Evolutionary conservation across 2,329 filamentous ascomycete genomes (phyloP).

Genomic region (Cytospora chrysosperma): DNA sequence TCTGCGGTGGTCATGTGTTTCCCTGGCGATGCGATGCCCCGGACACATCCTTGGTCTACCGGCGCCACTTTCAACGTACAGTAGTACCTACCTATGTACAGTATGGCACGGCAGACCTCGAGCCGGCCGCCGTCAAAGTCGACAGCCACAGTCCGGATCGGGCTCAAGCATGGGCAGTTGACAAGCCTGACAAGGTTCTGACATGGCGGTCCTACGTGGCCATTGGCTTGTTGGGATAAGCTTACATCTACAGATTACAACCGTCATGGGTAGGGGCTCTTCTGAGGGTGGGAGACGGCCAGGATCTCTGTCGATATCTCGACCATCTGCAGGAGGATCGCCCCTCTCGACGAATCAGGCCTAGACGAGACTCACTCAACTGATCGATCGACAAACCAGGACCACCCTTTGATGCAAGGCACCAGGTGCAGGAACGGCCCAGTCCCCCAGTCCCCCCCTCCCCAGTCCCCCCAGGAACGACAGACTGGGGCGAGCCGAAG

Average conservation of each 20-base stretch:
- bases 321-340: constrained; percentile 7
- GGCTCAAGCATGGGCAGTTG: not conserved
- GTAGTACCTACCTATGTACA: not conserved
- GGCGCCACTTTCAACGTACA: not conserved
- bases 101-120: not conserved
- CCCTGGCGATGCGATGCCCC: not conserved
- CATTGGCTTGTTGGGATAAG: not conserved
- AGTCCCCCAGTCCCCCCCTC: not conserved
- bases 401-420: constrained; percentile 14
- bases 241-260: not conserved
- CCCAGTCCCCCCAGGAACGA: constrained; percentile 16
- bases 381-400: constrained; percentile 7
- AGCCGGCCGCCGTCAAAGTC: not conserved
- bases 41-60: not conserved
- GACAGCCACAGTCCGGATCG: not conserved
- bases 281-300: not conserved
- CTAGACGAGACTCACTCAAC: not conserved
- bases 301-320: not conserved
- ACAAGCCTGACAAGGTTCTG: not conserved
- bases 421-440: constrained; percentile 14
- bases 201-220: not conserved
- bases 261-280: constrained; percentile 1
- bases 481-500: constrained; percentile 3
- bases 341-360: not conserved
- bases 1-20: not conserved